Base-by-base conservation (phyloP, 352 stramenopile genomes). In the Pythium myriotylum region DNA sequence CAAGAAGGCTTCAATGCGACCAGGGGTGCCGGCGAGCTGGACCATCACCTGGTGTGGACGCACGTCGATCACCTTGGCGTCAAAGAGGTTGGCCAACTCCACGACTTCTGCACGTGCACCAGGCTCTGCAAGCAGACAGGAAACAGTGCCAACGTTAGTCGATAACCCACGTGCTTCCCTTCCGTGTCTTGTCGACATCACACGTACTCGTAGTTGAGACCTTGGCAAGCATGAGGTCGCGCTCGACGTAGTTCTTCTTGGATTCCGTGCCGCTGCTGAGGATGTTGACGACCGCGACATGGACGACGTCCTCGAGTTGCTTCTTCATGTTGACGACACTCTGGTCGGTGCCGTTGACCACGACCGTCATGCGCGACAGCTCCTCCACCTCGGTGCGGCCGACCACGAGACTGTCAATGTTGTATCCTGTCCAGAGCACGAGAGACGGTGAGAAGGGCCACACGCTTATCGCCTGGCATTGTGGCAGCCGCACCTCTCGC, bases 251-350 rank as follows among this genome's bases (percentile, higher is more conserved):
- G 72, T 89, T 90, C 63, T 91, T 91, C 64, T 90, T 67, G 32
- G 70, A 59, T 20, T 82, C 74, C 24, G 71, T 64, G 54, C 81
- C 76, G 48, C 77, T 87, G 66, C 79, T 92, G 55, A 94, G 68
- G 58, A 94, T 92, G 68, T 92, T 94, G 40, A 92, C 86, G 26
- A 92, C 86, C 4, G 83, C 86, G 19, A 94, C 83, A 56, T 92
- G 84, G 54, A 94, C 86, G n/a, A 94, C 83, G 61, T 92, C 86
- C 50, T 94, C 86, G 19, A 94, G 71, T 58, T 94, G 85, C 71
- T 92, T 91, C 70, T 92, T 94, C 83, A 94, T 94, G 68, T 94
- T 92, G 47, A 87, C 65, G 49, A 91, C 84, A 63, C 83, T 92
- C 57, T 89, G 62, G 55, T 88, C 77, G 33, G 83, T 92, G 64